Percentiles rank a stretch among this genome's conserved stretches.
These are phyloP conservation scores for Ceratobasidium sp. DNA, from an alignment of 1,284 basidiomycete species.

Conservation along the genomic window DNA sequence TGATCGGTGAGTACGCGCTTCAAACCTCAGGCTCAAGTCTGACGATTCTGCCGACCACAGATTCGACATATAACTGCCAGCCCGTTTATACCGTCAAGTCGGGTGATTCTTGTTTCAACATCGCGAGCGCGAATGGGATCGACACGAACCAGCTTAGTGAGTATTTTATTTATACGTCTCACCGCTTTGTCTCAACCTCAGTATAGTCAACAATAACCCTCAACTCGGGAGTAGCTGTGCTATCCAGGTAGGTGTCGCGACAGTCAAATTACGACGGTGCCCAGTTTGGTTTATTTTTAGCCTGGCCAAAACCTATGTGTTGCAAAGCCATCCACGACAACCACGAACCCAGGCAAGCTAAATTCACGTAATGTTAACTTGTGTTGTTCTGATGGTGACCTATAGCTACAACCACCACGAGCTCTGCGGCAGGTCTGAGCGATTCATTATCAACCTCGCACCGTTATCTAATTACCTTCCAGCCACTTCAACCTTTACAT, in stretches of 20 bases:
- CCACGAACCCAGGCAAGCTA: background rate
- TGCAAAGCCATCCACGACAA: background rate
- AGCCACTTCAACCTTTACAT: background rate
- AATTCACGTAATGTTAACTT: background rate
- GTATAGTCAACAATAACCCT: constrained; percentile 2
- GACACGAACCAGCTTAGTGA: background rate
- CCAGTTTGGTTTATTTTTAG: background rate
- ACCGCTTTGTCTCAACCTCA: background rate
- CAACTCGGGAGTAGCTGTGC: background rate
- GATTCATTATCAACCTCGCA: background rate
- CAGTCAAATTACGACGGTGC: too few species aligned
- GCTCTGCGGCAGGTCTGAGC: background rate
- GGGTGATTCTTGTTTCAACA: too few species aligned
- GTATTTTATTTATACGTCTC: background rate
- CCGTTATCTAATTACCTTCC: too few species aligned
- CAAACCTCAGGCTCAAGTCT: too few species aligned
- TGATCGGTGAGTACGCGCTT: background rate
- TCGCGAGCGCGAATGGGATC: too few species aligned
- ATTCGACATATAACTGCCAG: too few species aligned
- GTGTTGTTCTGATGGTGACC: background rate
- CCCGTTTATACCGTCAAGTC: too few species aligned
- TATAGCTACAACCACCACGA: constrained; percentile 1
- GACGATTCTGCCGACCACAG: too few species aligned
- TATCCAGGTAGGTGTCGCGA: background rate
- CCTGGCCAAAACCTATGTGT: constrained; percentile 11